These are phyloP conservation scores for Dioszegia hungarica DNA, from an alignment of 768 basidiomycete genomes.

Conservation along the genomic window DNA sequence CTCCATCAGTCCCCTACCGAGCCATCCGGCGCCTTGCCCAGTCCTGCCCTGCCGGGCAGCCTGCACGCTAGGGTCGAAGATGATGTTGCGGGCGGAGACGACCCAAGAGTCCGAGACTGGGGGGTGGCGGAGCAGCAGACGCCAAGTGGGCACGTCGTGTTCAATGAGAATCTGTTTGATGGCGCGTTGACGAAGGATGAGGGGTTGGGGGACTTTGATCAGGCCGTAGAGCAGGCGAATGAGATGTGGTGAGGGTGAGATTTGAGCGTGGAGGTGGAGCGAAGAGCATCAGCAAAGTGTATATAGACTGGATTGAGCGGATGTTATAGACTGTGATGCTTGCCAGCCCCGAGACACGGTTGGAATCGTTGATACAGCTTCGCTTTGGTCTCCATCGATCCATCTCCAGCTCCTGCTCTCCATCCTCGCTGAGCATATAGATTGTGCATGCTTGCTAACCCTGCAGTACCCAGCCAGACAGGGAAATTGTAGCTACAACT, in stretches of 20 bases:
- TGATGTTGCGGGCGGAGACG: not conserved
- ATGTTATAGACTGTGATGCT: too few relatives aligned
- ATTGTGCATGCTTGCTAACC: too few relatives aligned
- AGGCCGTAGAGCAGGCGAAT: slow-evolving; percentile 31
- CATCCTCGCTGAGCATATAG: too few relatives aligned
- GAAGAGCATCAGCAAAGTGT: too few relatives aligned
- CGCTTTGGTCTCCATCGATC: slow-evolving; percentile 3
- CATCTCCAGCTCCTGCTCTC: slow-evolving; percentile 20
- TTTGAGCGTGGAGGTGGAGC: too few relatives aligned
- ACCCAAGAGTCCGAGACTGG: slow-evolving; percentile 11
- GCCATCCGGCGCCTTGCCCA: too few relatives aligned
- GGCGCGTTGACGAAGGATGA: slow-evolving; percentile 28
- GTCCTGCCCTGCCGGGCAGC: not conserved
- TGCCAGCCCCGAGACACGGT: too few relatives aligned
- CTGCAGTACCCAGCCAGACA: too few relatives aligned
- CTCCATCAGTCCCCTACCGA: not conserved
- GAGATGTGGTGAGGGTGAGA: slow-evolving; percentile 12
- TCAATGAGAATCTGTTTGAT: slow-evolving; percentile 40
- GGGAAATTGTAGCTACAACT: too few relatives aligned
- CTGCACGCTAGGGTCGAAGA: not conserved
- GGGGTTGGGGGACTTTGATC: slow-evolving; percentile 32
- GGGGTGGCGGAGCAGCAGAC: slow-evolving; percentile 27
- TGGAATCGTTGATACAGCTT: too few relatives aligned
- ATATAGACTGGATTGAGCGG: too few relatives aligned
- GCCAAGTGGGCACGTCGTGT: slow-evolving; percentile 38